These are phyloP conservation scores for Paxillus involutus DNA, from an alignment of 768 basidiomycete species.

Conservation along the genomic window DNA sequence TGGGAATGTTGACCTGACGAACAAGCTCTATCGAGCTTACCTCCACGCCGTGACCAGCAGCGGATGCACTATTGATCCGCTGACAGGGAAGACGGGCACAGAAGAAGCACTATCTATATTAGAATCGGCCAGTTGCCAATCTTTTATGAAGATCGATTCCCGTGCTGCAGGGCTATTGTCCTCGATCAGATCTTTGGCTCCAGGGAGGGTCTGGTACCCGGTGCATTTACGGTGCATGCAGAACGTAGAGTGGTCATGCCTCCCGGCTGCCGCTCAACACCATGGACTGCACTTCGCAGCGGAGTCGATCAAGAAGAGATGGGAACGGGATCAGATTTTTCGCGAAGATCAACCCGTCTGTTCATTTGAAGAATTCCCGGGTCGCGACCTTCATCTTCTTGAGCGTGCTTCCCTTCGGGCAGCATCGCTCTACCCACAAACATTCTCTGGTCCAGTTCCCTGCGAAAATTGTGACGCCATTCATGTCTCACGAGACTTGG, in stretches of 20 bases:
- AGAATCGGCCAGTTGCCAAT: slow-evolving; percentile 33
- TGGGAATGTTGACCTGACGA: slow-evolving; percentile 18
- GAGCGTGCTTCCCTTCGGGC: slow-evolving; percentile 12
- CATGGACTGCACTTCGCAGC: slow-evolving; percentile 20
- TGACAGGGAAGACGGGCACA: slow-evolving; percentile 40
- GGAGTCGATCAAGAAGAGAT: slow-evolving; percentile 25
- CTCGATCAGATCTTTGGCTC: slow-evolving; percentile 32
- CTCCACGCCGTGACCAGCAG: slow-evolving; percentile 43
- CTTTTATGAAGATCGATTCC: slow-evolving; percentile 35
- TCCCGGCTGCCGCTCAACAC: slow-evolving; percentile 29
- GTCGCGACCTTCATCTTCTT: slow-evolving; percentile 13
- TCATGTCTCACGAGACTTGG: slow-evolving; percentile 12
- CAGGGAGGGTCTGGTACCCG: slow-evolving; percentile 36
- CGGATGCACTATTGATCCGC: slow-evolving; percentile 38
- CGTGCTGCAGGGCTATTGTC: slow-evolving; percentile 30
- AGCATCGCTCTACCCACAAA: slow-evolving; percentile 10
- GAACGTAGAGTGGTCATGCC: slow-evolving; percentile 30
- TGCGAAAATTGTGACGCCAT: background rate
- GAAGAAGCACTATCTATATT: slow-evolving; percentile 40
- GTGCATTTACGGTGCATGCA: slow-evolving; percentile 36
- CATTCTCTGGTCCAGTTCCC: background rate
- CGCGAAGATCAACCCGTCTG: background rate
- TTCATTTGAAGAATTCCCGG: slow-evolving; percentile 5
- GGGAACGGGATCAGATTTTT: slow-evolving; percentile 5
- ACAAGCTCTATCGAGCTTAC: slow-evolving; percentile 33